phyloP scores from a whole-genome alignment of 768 basidiomycete genomes.

The Infundibulicybe gibba region DNA sequence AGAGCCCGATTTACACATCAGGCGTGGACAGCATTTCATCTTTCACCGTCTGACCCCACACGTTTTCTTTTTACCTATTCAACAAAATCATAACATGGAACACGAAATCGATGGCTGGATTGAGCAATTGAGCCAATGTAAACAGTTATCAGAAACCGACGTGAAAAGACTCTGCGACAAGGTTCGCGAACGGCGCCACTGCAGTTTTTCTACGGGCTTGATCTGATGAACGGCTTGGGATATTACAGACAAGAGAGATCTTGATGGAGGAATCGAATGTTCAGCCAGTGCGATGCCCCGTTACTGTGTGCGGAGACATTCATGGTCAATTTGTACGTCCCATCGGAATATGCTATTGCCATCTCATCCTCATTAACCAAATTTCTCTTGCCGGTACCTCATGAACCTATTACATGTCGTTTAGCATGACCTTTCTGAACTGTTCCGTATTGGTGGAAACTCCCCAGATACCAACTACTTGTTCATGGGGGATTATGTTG shows the following conservation, averaged over 20 bases:
- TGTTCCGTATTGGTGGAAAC: slow-evolving; percentile 98
- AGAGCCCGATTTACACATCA: slow-evolving; percentile 20
- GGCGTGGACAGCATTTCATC: slow-evolving; percentile 29
- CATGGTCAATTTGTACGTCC: slow-evolving; percentile 98
- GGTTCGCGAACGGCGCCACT: slow-evolving; percentile 54
- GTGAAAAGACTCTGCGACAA: slow-evolving; percentile 99
- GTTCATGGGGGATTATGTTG: slow-evolving; percentile 99
- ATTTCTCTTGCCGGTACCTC: slow-evolving; percentile 9
- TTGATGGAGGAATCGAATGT: slow-evolving; percentile 99
- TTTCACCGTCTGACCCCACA: slow-evolving; percentile 25
- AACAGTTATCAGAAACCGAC: slow-evolving; percentile 91
- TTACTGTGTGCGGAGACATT: slow-evolving; percentile 99
- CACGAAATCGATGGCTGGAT: slow-evolving; percentile 97
- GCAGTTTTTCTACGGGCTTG: slow-evolving; percentile 3
- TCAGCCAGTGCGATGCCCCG: slow-evolving; percentile 96
- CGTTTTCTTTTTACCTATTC: slow-evolving; percentile 24
- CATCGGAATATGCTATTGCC: slow-evolving; percentile 11
- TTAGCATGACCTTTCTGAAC: slow-evolving; percentile 98
- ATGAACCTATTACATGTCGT: slow-evolving; percentile 10
- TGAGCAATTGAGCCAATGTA: slow-evolving; percentile 94
- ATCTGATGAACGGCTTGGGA: slow-evolving; percentile 16
- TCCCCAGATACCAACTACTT: slow-evolving; percentile 99
- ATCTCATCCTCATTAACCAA: slow-evolving; percentile 1
- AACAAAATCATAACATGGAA: slow-evolving; percentile 35
- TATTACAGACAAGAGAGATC: slow-evolving; percentile 86